Conservation (phyloP, 83 land plant species). For the Isoetes engelmannii region DNA sequence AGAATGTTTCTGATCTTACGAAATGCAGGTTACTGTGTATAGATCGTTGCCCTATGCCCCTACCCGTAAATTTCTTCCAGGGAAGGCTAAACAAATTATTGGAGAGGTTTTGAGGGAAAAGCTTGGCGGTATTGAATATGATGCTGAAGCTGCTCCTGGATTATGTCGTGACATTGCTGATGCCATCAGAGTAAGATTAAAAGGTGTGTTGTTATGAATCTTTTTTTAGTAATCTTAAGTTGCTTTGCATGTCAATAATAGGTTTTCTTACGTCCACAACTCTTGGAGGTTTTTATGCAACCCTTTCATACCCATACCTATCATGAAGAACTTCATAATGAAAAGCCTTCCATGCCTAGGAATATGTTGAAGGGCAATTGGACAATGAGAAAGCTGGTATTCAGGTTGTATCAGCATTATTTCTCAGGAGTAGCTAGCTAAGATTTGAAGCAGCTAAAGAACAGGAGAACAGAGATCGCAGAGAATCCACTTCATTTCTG, state of each 20-base stretch:
- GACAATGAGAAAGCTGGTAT: too few relatives aligned
- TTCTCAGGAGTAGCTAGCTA: too few relatives aligned
- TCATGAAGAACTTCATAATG: background rate
- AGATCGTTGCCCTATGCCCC: conserved; percentile 3
- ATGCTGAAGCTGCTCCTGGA: conserved; percentile 2
- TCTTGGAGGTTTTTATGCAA: background rate
- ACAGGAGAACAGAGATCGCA: too few relatives aligned
- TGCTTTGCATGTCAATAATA: background rate
- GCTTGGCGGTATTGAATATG: background rate
- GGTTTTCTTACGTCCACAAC: background rate
- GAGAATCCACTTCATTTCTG: too few relatives aligned
- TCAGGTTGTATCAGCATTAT: too few relatives aligned
- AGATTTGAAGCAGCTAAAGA: too few relatives aligned
- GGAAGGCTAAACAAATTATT: background rate
- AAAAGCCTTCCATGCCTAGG: background rate
- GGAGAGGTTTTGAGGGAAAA: background rate
- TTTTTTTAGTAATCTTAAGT: background rate
- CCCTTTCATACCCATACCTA: background rate
- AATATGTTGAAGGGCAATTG: too few relatives aligned
- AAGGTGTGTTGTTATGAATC: background rate
- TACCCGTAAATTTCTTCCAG: background rate
- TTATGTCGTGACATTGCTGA: conserved; percentile 1
- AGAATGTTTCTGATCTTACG: too few relatives aligned
- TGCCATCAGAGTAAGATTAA: background rate
- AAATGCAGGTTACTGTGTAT: background rate